Conservation (phyloP, 2,329 filamentous ascomycete species). For the Cercospora nicotianae region DNA sequence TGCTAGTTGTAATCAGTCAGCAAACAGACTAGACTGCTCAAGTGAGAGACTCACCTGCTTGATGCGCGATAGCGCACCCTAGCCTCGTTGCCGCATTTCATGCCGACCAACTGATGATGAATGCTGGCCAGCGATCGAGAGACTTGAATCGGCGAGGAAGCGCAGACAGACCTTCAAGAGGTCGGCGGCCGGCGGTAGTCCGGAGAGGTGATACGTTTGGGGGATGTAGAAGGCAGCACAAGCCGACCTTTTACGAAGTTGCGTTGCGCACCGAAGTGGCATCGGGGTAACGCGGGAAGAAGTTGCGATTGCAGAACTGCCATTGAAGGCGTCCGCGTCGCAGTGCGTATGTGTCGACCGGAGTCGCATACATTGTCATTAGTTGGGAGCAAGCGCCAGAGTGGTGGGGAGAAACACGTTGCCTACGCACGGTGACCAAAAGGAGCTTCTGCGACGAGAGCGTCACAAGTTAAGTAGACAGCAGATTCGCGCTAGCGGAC, state of each 20-base stretch:
- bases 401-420: background rate
- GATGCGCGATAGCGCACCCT: background rate
- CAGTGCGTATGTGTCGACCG: background rate
- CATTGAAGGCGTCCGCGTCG: background rate
- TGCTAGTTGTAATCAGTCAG: background rate
- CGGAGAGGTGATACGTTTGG: too few relatives aligned
- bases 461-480: background rate
- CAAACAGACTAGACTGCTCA: background rate
- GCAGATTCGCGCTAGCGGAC: background rate
- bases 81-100: background rate
- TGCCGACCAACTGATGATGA: background rate
- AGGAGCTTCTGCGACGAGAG: background rate
- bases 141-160: background rate
- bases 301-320: background rate
- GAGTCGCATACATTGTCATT: background rate
- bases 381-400: background rate
- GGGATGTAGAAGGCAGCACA: background rate
- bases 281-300: too few relatives aligned
- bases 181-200: too few relatives aligned
- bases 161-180: background rate
- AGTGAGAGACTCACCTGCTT: background rate
- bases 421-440: background rate
- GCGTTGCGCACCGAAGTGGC: background rate
- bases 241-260: background rate
- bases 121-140: background rate